Base-by-base conservation (phyloP, 148 eudicot species). In the Simmondsia chinensis region DNA sequence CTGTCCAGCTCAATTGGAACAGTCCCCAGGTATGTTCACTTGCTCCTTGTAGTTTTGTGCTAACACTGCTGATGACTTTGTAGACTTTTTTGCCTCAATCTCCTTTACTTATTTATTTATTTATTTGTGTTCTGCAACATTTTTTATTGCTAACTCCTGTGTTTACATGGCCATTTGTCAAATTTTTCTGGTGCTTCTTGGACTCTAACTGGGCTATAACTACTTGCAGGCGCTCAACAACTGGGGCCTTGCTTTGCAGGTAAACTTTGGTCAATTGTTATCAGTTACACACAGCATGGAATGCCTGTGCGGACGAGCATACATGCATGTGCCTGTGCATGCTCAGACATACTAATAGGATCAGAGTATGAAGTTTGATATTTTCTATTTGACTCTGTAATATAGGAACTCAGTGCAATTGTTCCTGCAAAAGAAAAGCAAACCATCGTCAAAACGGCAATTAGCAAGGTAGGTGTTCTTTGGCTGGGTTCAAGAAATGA, bases 221-320 rank as follows among this genome's bases (percentile, higher is more conserved):
- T 43, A 20, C 38, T 72, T 66, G 33, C 79, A 91, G 95, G 97
- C 95, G 26, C 94, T 91, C 31, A 91, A 91, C 71, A 91, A 91
- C 63, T 89, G 95, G 97, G 97, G 97, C 42, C 91, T 89, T 59
- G 97, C 97, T 42, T 67, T 91, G 57, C 97, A 91, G 93, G 97
- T 85, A 69, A 53, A 25, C 19, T n/a, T n/a, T n/a, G n/a, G n/a
- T n/a, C n/a, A n/a, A n/a, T n/a, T n/a, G n/a, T n/a, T n/a, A n/a
- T n/a, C n/a, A n/a, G n/a, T n/a, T n/a, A n/a, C n/a, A n/a, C n/a
- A n/a, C n/a, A n/a, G n/a, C n/a, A n/a, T n/a, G n/a, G n/a, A n/a
- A n/a, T n/a, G n/a, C n/a, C n/a, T n/a, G n/a, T n/a, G n/a, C n/a
- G n/a, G n/a, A n/a, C n/a, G n/a, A n/a, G n/a, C n/a, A n/a, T n/a